Base-by-base conservation (phyloP, 179 eudicot species). In the Patellifolia procumbens region DNA sequence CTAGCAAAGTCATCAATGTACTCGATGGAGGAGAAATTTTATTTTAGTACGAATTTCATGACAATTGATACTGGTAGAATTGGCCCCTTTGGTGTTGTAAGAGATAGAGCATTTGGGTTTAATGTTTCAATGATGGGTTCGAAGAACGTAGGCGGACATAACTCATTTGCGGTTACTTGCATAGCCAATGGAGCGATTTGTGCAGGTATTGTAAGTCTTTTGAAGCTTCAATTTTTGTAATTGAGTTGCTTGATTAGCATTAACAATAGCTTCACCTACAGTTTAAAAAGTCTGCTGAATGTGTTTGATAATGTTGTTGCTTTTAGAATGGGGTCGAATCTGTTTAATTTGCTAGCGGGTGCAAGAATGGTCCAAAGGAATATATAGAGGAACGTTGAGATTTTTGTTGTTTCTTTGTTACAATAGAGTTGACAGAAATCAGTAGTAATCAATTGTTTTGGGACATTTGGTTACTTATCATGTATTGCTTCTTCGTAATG, bases 161-260 rank as follows among this genome's bases (percentile, higher is more conserved):
- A 37, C 26, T 29, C 66, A 11, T 75, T 75, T 19, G 39, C 65
- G 16, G 80, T 82, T 49, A 43, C 76, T 42, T 82, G 82, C 78
- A 66, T 37, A 24, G 82, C 74, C 26, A 72, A 29, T 48, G 80
- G 76, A 45, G 77, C 56, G 43, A 51, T 42, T 19, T 70, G 32
- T 45, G 49, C 70, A 74, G 82, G 85, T 82, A 70, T 45, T 9
- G 79, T 58, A 37, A 15, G 51, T 56, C 26, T 28, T 22, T 68
- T 32, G 2, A 16, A 0, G 35, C 32, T 26, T 45, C 0, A 22
- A 12, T 16, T 42, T 66, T 46, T 26, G 55, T 24, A 19, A 24
- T 67, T 43, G 31, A 56, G 61, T 34, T 24, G 63, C 1, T 76
- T 76, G 17, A 26, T 68, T 53, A 28, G 29, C 15, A 39, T 55